phyloP scores from a whole-genome alignment of 257 asterid species.

The Ilex aquifolium region DNA sequence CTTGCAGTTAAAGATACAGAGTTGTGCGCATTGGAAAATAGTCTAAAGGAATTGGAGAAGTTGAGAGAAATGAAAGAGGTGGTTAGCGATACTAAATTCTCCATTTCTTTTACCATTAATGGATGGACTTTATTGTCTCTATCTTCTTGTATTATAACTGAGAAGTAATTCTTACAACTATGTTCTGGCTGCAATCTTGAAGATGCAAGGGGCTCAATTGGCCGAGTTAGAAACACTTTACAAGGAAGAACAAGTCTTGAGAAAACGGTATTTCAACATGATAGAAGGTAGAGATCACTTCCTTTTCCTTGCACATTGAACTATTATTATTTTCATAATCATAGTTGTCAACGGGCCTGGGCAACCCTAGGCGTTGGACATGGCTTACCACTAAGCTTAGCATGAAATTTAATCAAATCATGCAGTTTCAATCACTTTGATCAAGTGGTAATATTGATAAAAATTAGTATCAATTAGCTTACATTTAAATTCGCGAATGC shows the following conservation, averaged over 20 bases:
- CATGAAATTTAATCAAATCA: too few species aligned
- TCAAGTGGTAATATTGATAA: too few species aligned
- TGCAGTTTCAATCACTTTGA: too few species aligned
- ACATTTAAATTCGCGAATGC: too few species aligned
- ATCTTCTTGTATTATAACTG: too few species aligned
- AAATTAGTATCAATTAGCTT: too few species aligned
- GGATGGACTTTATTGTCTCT: neutral
- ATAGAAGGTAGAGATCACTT: conserved; percentile 62
- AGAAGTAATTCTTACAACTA: too few species aligned
- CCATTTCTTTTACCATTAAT: neutral
- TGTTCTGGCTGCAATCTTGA: conserved; percentile 62
- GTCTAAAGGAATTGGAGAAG: conserved; percentile 83
- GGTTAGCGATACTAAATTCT: neutral
- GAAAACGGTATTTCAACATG: conserved; percentile 87
- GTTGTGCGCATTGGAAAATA: conserved; percentile 56
- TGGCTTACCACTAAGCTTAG: too few species aligned
- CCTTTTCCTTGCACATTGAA: neutral
- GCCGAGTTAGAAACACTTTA: conserved; percentile 92
- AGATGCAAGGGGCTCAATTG: conserved; percentile 93
- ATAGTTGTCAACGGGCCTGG: neutral
- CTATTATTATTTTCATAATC: neutral
- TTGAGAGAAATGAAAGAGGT: conserved; percentile 99
- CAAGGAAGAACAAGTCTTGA: conserved; percentile 82
- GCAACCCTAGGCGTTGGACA: too few species aligned
- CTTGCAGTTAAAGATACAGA: conserved; percentile 58